Percentiles rank a stretch among this genome's conserved stretches.
These are phyloP conservation scores for Kwoniella sp. DNA, from an alignment of 768 basidiomycete species.

Conservation along the genomic window DNA sequence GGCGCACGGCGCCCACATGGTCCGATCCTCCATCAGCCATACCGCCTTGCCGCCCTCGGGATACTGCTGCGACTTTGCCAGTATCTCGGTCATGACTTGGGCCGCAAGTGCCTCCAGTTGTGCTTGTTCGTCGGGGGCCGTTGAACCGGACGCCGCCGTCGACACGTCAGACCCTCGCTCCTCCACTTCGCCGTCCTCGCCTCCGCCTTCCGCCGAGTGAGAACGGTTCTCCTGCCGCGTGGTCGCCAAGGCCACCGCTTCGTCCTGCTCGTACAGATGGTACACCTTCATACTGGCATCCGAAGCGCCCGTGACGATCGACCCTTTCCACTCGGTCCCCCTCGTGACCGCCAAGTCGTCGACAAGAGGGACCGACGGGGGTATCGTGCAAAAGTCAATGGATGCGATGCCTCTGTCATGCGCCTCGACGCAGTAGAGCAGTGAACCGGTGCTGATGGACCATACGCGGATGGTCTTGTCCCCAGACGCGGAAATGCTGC, in stretches of 20 bases:
- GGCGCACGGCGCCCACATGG: slow-evolving; percentile 12
- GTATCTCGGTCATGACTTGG: too few species aligned
- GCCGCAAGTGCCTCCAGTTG: too few species aligned
- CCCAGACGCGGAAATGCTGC: slow-evolving; percentile 45
- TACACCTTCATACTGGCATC: slow-evolving; percentile 37
- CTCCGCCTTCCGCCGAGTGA: too few species aligned
- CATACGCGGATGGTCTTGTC: slow-evolving; percentile 43
- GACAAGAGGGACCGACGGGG: not conserved
- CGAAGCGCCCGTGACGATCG: slow-evolving; percentile 39
- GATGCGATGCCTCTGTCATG: slow-evolving; percentile 44
- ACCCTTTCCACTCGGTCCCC: slow-evolving; percentile 29
- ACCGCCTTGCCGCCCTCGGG: not conserved
- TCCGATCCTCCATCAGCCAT: not conserved
- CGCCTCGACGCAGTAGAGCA: slow-evolving; percentile 30
- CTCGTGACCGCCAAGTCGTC: too few species aligned
- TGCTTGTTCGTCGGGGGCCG: too few species aligned
- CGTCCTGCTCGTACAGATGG: slow-evolving; percentile 24
- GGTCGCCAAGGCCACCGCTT: not conserved
- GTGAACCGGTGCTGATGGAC: slow-evolving; percentile 36
- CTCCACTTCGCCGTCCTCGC: too few species aligned
- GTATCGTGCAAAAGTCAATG: slow-evolving; percentile 27
- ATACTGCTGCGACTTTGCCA: too few species aligned
- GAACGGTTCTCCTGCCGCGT: too few species aligned
- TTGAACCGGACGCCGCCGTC: too few species aligned
- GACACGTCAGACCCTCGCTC: too few species aligned